Evolutionary conservation across 169 alveolate genomes (phyloP), one percentile per base, ranked within the genome.

Genomic region (Cryptosporidium ubiquitum): DNA sequence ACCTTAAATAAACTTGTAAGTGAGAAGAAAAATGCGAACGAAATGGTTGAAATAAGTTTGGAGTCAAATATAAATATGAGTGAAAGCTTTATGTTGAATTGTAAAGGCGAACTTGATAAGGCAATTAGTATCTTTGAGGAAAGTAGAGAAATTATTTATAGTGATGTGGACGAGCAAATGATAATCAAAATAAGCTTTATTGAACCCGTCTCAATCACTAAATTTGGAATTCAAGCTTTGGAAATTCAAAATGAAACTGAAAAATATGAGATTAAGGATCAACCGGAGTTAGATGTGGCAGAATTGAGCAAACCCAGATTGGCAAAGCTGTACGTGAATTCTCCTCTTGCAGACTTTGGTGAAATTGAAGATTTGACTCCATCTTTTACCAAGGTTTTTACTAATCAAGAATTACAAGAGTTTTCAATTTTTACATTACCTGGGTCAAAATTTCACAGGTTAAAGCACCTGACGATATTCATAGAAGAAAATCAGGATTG

Each of bases 361-460:
- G 89, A 79, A 79, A 79, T 79, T 26, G 89, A 61, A 7, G 89
- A 79, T 40, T 61, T 79, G 66, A 79, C 61, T 37, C 89, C 89
- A 18, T 40, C 68, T 16, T 58, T 47, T 64, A 44, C 89, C 26
- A 79, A 29, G 29, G 44, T 35, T 49, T 79, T 79, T 79, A 7
- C 37, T 18, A 47, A 60, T n/a, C 33, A 66, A 6, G 89, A 79
- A 16, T 31, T 64, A 20, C 33, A 61, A 12, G 75, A 79, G 29
- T 42, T 37, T 61, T 40, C 29, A 29, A 18, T 42, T 14, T 61
- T 20, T 35, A 79, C 35, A 20, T 52, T 79, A 40, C 89, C 89
- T 1, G 89, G 89, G 7, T 79, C 89, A 16, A 79, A 79, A 20
- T 79, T 79, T 40, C 75, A 79, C 40, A 79, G 89, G 61, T 51